Percentiles rank a stretch among this genome's conserved stretches.
These are phyloP conservation scores for Russula foetens DNA, from an alignment of 768 basidiomycete genomes.

Conservation along the genomic window DNA sequence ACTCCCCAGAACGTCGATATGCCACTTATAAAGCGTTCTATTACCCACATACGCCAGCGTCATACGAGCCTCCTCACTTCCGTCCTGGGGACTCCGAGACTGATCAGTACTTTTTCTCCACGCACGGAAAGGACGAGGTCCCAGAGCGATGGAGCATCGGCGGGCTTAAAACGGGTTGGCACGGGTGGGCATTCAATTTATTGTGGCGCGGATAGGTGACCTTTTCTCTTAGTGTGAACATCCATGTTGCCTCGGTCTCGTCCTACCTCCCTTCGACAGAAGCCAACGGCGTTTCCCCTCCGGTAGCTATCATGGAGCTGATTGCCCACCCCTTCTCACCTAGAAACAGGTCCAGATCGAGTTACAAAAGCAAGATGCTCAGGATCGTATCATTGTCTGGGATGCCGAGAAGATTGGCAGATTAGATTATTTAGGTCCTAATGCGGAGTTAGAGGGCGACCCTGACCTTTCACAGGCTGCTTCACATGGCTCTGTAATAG, in stretches of 20 bases:
- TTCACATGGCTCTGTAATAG: constrained; percentile 2
- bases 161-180: constrained; percentile 60
- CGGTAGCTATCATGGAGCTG: constrained; percentile 34
- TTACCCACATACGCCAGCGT: constrained; percentile 65
- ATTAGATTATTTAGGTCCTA: constrained; percentile 33
- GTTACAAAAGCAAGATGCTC: constrained; percentile 54
- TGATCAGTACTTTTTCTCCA: constrained; percentile 76
- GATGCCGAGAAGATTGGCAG: constrained; percentile 36
- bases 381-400: constrained; percentile 59
- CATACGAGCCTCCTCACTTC: constrained; percentile 83
- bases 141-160: constrained; percentile 72
- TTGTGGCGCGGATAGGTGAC: background rate
- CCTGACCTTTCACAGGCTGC: constrained; percentile 32
- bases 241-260: constrained; percentile 67
- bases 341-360: constrained; percentile 47
- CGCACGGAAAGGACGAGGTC: constrained; percentile 60
- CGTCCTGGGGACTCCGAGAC: constrained; percentile 60
- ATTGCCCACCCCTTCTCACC: constrained; percentile 26
- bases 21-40: constrained; percentile 89
- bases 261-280: constrained; percentile 62
- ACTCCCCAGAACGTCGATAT: constrained; percentile 58
- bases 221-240: constrained; percentile 45
- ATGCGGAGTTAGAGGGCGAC: constrained; percentile 57
- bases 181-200: constrained; percentile 41
- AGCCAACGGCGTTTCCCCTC: constrained; percentile 40